Evolutionary conservation across 2,329 filamentous ascomycete species (phyloP), one percentile per base, ranked within the genome.

Genomic region (Trichophyton verrucosum): DNA sequence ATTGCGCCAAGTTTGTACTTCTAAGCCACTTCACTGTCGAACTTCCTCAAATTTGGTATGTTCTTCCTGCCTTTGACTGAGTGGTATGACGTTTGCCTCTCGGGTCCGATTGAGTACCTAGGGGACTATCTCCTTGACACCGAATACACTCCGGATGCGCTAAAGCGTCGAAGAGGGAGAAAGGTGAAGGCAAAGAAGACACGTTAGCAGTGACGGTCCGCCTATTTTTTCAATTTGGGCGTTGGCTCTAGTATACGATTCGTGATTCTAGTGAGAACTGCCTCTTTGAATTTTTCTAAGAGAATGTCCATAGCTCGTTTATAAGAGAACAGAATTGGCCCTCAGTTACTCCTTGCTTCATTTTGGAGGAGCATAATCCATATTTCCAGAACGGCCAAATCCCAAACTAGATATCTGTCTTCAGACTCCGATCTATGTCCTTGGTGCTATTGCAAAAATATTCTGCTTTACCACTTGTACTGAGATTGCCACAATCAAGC

Each of bases 11-110:
- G 74, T 86, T 96, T 67, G 94, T 99, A 65, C 87, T 99, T 66
- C 80, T 97, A 69, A 91, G 86, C 73, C 94, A 99, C 76, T 95
- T 97, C 77, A 97, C 94, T 67, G 94, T 96, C 75, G 94, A 99
- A 77, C 84, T 99, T 42, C 94, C 94, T 64, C 94, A 97, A 76
- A 97, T 97, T 75, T 97, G 92, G 92, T 80, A 68, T 60, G 3
- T 20, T 20, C 20, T 53, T 42, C 8, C 11, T 27, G 24, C 17
- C 44, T 8, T 24, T 20, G 9, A 42, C 38, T 7, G 38, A 42
- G 38, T 42, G 38, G 38, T 42, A 42, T 42, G 38, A 42, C 6
- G 38, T 42, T 42, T 42, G 38, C 9, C 38, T 42, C 38, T 42
- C 38, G 38, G 38, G 47, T 13, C 42, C 24, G 38, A 61, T 38